Percentiles rank a stretch among this genome's conserved stretches.
phyloP scores from a whole-genome alignment of 108 stramenopile genomes.

The Nitzschia inconspicua region DNA sequence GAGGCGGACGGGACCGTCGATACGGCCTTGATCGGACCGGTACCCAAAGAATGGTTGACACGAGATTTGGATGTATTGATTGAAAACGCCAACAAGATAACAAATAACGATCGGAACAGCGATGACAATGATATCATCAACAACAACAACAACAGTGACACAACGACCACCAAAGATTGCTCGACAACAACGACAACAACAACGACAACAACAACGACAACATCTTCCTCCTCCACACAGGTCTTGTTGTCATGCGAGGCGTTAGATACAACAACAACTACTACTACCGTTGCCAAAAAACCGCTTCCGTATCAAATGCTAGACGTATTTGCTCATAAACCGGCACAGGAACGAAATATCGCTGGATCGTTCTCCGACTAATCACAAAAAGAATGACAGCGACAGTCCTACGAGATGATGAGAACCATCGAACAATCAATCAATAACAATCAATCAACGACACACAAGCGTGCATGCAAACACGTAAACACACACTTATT shows the following conservation, averaged over 20 bases:
- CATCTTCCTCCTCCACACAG: background rate
- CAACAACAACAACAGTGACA: background rate
- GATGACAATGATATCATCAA: background rate
- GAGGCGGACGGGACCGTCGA: constrained; percentile 72
- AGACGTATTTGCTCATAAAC: constrained; percentile 71
- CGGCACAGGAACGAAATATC: constrained; percentile 25
- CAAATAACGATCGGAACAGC: background rate
- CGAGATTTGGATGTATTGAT: constrained; percentile 73
- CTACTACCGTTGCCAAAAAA: constrained; percentile 9
- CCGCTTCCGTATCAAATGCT: constrained; percentile 73
- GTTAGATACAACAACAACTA: background rate
- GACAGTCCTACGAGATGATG: no score
- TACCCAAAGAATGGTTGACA: constrained; percentile 57
- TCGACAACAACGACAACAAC: background rate
- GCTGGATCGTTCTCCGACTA: background rate
- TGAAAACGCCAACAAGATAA: constrained; percentile 24
- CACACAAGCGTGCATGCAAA: no score
- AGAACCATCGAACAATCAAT: no score
- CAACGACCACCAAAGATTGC: background rate
- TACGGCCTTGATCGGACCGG: constrained; percentile 81
- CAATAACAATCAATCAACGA: no score
- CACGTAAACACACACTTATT: no score
- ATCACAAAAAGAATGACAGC: background rate
- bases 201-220: background rate
- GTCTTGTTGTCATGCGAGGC: background rate